These are phyloP conservation scores for Quercus engelmannii DNA, from an alignment of 306 rosid species.

Conservation along the genomic window DNA sequence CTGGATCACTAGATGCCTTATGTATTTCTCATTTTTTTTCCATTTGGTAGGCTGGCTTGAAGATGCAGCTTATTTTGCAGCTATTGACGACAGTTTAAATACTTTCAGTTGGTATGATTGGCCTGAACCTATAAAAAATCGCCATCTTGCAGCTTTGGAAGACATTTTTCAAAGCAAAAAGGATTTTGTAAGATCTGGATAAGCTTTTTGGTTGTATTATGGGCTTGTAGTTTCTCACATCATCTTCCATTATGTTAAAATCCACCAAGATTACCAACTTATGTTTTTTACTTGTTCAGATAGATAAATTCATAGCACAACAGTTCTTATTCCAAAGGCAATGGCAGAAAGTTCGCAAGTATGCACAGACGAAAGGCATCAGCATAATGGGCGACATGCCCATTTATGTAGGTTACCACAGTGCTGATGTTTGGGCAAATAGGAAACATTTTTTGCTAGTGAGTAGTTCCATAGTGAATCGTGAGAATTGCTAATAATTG, in stretches of 20 bases:
- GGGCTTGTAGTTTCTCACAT: slow-evolving; percentile 11
- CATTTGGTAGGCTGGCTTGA: slow-evolving; percentile 84
- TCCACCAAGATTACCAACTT: slow-evolving; percentile 20
- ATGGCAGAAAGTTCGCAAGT: slow-evolving; percentile 80
- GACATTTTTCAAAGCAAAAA: slow-evolving; percentile 56
- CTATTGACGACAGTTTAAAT: slow-evolving; percentile 71
- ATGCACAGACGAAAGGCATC: slow-evolving; percentile 69
- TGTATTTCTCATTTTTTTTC: slow-evolving; percentile 21
- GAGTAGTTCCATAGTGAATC: slow-evolving; percentile 26
- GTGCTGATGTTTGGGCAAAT: slow-evolving; percentile 99
- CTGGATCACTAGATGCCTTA: slow-evolving; percentile 5
- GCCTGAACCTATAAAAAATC: slow-evolving; percentile 89
- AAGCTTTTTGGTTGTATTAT: slow-evolving; percentile 21
- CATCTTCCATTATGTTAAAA: slow-evolving; percentile 19
- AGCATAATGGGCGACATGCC: slow-evolving; percentile 99
- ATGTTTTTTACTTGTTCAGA: slow-evolving; percentile 52
- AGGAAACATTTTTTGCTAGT: slow-evolving; percentile 82
- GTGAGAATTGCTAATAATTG: slow-evolving; percentile 13
- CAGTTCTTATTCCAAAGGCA: slow-evolving; percentile 97
- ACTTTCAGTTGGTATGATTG: slow-evolving; percentile 78
- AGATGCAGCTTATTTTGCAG: slow-evolving; percentile 97
- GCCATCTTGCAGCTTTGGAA: slow-evolving; percentile 83
- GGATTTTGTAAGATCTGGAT: slow-evolving; percentile 72
- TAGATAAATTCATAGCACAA: slow-evolving; percentile 71
- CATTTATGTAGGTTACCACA: slow-evolving; percentile 95